These are phyloP conservation scores for Myxozyma sirexii DNA, from an alignment of 805 yeast species.

Conservation along the genomic window DNA sequence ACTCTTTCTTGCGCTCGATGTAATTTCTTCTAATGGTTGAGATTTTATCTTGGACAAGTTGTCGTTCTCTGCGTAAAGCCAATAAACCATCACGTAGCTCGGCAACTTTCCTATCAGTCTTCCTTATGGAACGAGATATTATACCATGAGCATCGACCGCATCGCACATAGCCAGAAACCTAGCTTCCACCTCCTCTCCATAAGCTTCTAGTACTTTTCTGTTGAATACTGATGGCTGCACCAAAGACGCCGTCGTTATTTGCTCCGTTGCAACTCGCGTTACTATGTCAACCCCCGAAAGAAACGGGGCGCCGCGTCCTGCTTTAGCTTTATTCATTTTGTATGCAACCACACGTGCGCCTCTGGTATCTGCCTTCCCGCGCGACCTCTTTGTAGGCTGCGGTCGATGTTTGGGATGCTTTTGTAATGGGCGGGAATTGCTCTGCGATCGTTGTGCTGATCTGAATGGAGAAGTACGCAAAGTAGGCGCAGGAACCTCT, in stretches of 20 bases:
- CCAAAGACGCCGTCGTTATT: background rate
- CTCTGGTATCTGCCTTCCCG: background rate
- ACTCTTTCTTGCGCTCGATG: background rate
- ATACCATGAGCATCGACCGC: constrained; percentile 23
- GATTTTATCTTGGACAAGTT: constrained; percentile 8
- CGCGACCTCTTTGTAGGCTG: background rate
- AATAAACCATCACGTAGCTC: constrained; percentile 15
- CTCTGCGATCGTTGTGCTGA: no score
- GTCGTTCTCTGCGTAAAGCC: constrained; percentile 20
- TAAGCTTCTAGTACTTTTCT: constrained; percentile 18
- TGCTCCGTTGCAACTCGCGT: constrained; percentile 24
- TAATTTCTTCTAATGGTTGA: constrained; percentile 10
- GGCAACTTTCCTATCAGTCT: constrained; percentile 4
- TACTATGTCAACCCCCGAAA: constrained; percentile 30
- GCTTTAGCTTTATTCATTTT: constrained; percentile 8
- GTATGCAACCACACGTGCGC: constrained; percentile 12
- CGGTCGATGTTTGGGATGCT: background rate
- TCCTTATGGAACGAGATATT: constrained; percentile 7
- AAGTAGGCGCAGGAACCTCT: no score
- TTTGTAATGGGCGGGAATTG: background rate
- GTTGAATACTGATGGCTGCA: background rate
- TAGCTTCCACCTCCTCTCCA: constrained; percentile 24
- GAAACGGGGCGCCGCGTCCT: constrained; percentile 11
- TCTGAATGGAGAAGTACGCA: no score
- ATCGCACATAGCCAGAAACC: constrained; percentile 25